A percentile compares a stretch with the other conserved stretches of the same genome.
Evolutionary conservation across 2,329 filamentous ascomycete species (phyloP).

Genomic region (Moelleriella libera): DNA sequence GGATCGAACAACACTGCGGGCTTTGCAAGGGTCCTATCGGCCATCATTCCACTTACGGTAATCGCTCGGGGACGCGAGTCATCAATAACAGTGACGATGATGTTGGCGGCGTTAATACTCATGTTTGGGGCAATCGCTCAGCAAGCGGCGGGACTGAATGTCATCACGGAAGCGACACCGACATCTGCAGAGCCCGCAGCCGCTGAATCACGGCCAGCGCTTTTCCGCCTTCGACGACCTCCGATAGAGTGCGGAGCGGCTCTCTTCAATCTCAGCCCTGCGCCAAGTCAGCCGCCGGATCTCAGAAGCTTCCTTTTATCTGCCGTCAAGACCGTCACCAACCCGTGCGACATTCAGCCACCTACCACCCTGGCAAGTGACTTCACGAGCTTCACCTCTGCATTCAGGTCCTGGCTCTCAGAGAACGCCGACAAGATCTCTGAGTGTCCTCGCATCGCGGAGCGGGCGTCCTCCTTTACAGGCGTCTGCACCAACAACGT

Average conservation of each 20-base stretch:
- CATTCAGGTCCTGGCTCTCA: background rate
- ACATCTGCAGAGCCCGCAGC: background rate
- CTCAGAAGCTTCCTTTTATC: background rate
- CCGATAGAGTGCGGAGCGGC: background rate
- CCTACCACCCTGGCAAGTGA: background rate
- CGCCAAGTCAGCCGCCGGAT: background rate
- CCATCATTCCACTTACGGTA: background rate
- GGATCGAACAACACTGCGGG: too few species aligned
- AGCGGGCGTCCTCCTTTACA: background rate
- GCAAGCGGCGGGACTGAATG: background rate
- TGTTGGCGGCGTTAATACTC: background rate
- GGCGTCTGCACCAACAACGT: background rate
- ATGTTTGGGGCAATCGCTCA: background rate
- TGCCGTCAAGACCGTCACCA: background rate
- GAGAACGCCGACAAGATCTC: background rate
- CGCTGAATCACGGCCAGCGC: background rate
- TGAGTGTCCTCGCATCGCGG: background rate
- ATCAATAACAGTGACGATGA: background rate
- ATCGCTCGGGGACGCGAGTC: background rate
- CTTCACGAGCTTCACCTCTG: background rate
- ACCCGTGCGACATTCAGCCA: background rate
- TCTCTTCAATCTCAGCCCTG: background rate
- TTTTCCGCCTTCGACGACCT: background rate
- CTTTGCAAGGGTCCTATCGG: background rate
- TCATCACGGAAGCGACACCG: background rate